Base-by-base conservation (phyloP, 2,329 filamentous ascomycete species). In the Beauveria brongniartii region DNA sequence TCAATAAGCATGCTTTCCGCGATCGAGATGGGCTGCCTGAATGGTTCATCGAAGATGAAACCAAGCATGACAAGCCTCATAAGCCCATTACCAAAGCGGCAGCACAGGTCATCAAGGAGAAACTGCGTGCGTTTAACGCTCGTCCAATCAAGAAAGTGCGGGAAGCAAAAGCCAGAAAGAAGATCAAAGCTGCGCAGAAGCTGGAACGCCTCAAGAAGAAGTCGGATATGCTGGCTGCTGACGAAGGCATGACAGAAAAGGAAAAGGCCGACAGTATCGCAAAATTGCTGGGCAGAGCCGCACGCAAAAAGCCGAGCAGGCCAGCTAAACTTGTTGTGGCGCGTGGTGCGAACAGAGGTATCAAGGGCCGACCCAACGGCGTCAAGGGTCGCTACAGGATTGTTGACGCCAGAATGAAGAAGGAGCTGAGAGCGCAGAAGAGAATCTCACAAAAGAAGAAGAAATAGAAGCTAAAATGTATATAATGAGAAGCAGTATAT, bases 111-210 rank as follows among this genome's bases (percentile, higher is more conserved):
- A 97, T 99, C 78, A 92, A 94, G 74, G 93, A 97, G 70, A 99
- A 99, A 77, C 73, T 90, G 71, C 89, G 93, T 37, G 92, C 94
- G 0, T 84, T 96, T 68, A 97, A 99, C 72, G 94, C 93, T 8
- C 86, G 94, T 37, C 94, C 94, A 1, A 97, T 97, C 84, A 99
- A 99, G 83, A 99, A 99, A 80, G 94, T 99, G 37, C 89, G 90
- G 67, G 94, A 99, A 76, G 94, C 94, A 26, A 92, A 95, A 77
- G 93, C 92, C 41, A 84, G 94, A 63, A 99, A 99, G 86, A 97
- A 97, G 79, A 88, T 96, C 75, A 95, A 95, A 82, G 87, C 92
- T 9, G 93, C 91, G 0, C 90, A 95, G 75, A 83, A 85, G 62
- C 77, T 99, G 34, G 94, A 99, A 82, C 97, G 96, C 78, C 79